Evolutionary conservation across 2,329 filamentous ascomycete species (phyloP).

Genomic region (Curvularia sp.): DNA sequence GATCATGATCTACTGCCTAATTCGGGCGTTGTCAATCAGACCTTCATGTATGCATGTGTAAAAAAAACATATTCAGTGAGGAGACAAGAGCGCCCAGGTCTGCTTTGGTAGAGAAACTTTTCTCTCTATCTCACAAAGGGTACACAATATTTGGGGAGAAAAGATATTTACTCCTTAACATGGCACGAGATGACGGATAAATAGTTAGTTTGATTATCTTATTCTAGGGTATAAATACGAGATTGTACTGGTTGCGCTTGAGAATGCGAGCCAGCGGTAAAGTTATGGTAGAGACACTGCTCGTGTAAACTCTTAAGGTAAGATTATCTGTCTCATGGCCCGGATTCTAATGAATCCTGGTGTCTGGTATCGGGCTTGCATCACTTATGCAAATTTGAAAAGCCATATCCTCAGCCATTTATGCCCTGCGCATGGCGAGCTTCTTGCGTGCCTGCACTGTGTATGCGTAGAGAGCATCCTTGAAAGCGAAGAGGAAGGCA

Average conservation of each 20-base stretch:
- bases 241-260: not conserved
- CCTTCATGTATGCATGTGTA: not conserved
- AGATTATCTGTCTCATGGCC: not conserved
- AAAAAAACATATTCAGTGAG: not conserved
- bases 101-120: not conserved
- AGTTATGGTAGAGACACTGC: not conserved
- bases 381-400: not conserved
- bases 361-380: not conserved
- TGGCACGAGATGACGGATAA: not conserved
- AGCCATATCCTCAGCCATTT: not conserved
- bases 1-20: not conserved
- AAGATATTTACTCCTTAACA: not conserved
- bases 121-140: not conserved
- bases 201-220: not conserved
- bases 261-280: not conserved
- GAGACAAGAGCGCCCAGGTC: not conserved
- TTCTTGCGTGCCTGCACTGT: conserved; percentile 70
- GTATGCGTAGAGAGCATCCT: conserved; percentile 91
- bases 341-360: not conserved
- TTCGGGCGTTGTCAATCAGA: not conserved
- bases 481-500: conserved; percentile 96
- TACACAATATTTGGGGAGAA: not conserved
- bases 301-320: not conserved
- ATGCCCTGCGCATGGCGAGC: conserved; percentile 32
- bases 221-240: not conserved